Conservation (phyloP, 2,329 filamentous ascomycete species). For the Pezicula radicicola region DNA sequence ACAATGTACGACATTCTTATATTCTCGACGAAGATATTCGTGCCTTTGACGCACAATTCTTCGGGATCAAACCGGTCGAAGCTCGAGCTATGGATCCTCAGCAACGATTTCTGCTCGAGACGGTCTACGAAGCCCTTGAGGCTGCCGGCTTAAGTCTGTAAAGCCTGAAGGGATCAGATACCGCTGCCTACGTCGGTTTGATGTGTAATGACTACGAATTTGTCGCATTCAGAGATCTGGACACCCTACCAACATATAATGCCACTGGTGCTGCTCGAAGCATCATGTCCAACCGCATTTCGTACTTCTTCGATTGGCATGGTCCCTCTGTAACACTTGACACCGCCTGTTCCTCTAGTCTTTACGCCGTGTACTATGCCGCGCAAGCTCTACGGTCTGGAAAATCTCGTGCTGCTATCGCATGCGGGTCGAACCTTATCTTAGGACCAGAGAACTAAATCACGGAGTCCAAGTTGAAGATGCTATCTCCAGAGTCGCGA, state of each 20-base stretch:
- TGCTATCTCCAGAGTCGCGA: slow-evolving; percentile 19
- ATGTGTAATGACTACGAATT: slow-evolving; percentile 11
- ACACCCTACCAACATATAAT: slow-evolving; percentile 28
- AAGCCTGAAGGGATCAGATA: slow-evolving; percentile 11
- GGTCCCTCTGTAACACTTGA: slow-evolving; percentile 31
- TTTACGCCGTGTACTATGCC: slow-evolving; percentile 30
- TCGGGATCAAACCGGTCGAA: slow-evolving; percentile 4
- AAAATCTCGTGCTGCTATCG: slow-evolving; percentile 5
- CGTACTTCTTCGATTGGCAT: slow-evolving; percentile 30
- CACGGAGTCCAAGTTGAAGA: slow-evolving; percentile 31
- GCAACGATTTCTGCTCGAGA: slow-evolving; percentile 13
- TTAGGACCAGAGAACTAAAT: neutral
- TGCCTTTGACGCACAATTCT: slow-evolving; percentile 4
- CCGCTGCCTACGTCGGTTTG: slow-evolving; percentile 12
- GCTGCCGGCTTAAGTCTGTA: slow-evolving; percentile 13
- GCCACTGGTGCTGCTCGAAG: slow-evolving; percentile 28
- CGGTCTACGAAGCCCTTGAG: slow-evolving; percentile 19
- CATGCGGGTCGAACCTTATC: slow-evolving; percentile 13
- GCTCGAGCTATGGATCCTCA: slow-evolving; percentile 1
- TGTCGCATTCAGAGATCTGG: slow-evolving; percentile 27
- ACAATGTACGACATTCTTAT: too few relatives aligned
- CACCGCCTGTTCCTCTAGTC: slow-evolving; percentile 34
- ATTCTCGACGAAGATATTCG: neutral
- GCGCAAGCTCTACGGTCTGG: slow-evolving; percentile 14
- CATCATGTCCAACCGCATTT: slow-evolving; percentile 36